Evolutionary conservation across 768 basidiomycete genomes (phyloP).

Genomic region (Termitomyces sp.): DNA sequence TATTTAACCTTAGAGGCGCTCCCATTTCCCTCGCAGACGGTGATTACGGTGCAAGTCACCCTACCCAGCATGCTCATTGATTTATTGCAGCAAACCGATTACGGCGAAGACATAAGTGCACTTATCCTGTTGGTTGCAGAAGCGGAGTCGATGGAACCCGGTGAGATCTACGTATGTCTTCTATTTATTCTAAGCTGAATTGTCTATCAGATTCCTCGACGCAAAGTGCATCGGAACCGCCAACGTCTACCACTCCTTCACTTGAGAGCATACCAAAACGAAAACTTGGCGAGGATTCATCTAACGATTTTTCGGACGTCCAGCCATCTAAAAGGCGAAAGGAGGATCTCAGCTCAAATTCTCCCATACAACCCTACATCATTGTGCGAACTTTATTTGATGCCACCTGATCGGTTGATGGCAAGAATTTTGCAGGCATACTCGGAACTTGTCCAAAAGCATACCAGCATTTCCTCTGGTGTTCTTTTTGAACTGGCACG

Average conservation of each 20-base stretch:
- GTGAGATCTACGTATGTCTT: background rate
- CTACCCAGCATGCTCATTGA: background rate
- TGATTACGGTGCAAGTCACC: background rate
- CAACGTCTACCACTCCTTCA: constrained; percentile 19
- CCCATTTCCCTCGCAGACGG: constrained; percentile 2
- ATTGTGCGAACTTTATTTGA: constrained; percentile 13
- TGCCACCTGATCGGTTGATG: background rate
- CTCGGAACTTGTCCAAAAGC: constrained; percentile 7
- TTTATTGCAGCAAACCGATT: constrained; percentile 7
- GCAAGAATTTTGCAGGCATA: constrained; percentile 12
- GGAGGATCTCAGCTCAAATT: background rate
- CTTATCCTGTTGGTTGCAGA: background rate
- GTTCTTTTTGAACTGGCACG: constrained; percentile 53
- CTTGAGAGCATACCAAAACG: constrained; percentile 24
- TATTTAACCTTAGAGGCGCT: background rate
- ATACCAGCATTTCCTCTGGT: constrained; percentile 29
- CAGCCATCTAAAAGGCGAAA: constrained; percentile 7
- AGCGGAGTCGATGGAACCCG: background rate
- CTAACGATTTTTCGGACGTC: background rate
- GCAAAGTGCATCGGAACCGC: constrained; percentile 11
- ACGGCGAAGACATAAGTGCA: constrained; percentile 7
- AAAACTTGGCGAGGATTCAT: constrained; percentile 19
- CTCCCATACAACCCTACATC: constrained; percentile 10
- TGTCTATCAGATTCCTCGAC: background rate
- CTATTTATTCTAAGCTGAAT: too few species aligned